phyloP scores from a whole-genome alignment of 2,329 filamentous ascomycete genomes.

The Ophiosphaerella narmari region DNA sequence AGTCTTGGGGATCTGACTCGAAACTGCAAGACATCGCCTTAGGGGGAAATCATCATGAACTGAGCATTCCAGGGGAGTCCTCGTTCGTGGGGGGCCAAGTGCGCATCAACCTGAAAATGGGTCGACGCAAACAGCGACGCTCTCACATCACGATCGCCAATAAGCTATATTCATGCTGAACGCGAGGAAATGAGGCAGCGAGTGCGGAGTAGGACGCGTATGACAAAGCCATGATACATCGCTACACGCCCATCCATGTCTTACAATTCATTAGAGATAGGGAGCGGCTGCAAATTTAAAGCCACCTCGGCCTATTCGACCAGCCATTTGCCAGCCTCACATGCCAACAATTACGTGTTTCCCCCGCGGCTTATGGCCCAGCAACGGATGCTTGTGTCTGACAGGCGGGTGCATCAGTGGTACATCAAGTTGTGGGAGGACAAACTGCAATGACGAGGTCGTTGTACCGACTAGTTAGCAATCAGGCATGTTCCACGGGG shows the following conservation, averaged over 20 bases:
- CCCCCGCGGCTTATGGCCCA: not conserved
- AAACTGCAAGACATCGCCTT: constrained; percentile 1
- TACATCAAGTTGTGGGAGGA: constrained; percentile 5
- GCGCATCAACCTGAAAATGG: not conserved
- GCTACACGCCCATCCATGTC: not conserved
- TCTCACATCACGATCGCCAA: constrained; percentile 1
- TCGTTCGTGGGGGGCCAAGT: not conserved
- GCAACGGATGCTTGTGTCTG: constrained; percentile 17
- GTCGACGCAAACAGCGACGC: not conserved
- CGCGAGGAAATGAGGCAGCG: not conserved
- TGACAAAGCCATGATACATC: constrained; percentile 1
- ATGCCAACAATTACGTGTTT: not conserved
- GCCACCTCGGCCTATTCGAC: not conserved
- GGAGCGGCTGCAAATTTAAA: not conserved
- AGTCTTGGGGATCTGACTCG: constrained; percentile 2
- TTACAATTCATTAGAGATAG: not conserved
- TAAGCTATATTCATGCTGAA: constrained; percentile 4
- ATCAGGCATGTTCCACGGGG: constrained; percentile 4
- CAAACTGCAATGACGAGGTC: constrained; percentile 2
- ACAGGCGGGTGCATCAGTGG: constrained; percentile 20
- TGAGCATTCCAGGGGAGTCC: not conserved
- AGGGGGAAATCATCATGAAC: constrained; percentile 3
- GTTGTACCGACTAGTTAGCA: constrained; percentile 1
- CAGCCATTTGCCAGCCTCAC: not conserved
- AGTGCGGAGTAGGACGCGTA: not conserved